Evolutionary conservation across 352 stramenopile species (phyloP).

Genomic region (Phytophthora megakarya): DNA sequence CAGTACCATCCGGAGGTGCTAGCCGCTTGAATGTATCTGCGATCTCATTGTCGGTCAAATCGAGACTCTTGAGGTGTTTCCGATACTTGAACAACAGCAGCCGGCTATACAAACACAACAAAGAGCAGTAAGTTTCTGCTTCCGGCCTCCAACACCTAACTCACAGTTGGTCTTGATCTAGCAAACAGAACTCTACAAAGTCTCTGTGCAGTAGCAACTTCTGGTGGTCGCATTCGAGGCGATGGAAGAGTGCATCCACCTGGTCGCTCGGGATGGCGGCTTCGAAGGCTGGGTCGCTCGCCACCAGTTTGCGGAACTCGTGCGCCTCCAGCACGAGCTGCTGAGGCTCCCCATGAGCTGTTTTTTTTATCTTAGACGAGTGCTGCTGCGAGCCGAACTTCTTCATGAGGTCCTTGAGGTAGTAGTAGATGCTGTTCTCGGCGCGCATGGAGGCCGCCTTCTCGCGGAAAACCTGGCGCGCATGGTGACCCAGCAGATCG

Average conservation of each 20-base stretch:
- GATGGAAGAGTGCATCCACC: conserved; percentile 77
- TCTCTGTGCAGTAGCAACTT: conserved; percentile 67
- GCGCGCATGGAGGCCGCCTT: conserved; percentile 82
- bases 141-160: conserved; percentile 7
- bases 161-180: conserved; percentile 81
- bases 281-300: conserved; percentile 78
- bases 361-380: conserved; percentile 46
- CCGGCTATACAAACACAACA: conserved; percentile 38
- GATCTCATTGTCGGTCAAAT: conserved; percentile 80
- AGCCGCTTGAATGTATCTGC: conserved; percentile 75
- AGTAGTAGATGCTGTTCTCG: conserved; percentile 87
- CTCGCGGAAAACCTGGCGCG: conserved; percentile 83
- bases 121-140: not conserved
- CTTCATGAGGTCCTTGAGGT: conserved; percentile 83
- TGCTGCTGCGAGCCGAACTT: conserved; percentile 60
- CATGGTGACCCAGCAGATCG: conserved; percentile 79
- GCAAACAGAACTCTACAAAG: conserved; percentile 83
- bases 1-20: conserved; percentile 35
- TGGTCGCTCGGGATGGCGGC: conserved; percentile 71
- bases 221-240: conserved; percentile 60
- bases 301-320: conserved; percentile 79
- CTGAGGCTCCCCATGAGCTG: conserved; percentile 35
- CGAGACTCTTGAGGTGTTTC: conserved; percentile 58
- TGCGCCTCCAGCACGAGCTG: conserved; percentile 66
- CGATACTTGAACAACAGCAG: conserved; percentile 82